A percentile compares a stretch with the other conserved stretches of the same genome.
Conservation (phyloP, 2,329 filamentous ascomycete genomes). For the Trichoderma atroviride region DNA sequence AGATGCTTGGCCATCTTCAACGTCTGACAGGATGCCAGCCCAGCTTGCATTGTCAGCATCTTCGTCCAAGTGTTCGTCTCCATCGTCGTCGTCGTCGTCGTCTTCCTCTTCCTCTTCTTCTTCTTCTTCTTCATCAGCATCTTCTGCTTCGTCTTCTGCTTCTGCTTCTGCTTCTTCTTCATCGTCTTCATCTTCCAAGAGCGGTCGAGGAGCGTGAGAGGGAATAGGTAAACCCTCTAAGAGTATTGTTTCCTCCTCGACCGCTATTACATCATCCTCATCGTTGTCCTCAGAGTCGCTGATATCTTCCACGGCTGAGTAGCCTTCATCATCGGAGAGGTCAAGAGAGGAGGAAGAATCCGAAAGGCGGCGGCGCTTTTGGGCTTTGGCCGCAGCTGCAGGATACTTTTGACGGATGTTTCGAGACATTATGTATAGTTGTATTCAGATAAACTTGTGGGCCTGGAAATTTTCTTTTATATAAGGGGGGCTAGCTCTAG, state of each 20-base stretch:
- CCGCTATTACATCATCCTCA: conserved; percentile 74
- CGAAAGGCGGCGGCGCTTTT: conserved; percentile 54
- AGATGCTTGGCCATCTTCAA: conserved; percentile 49
- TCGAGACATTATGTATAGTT: conserved; percentile 49
- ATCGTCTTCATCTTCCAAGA: conserved; percentile 38
- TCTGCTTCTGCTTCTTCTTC: conserved; percentile 45
- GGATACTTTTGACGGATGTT: conserved; percentile 55
- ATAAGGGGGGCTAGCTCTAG: conserved; percentile 1
- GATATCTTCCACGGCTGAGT: conserved; percentile 77
- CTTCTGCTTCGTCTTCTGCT: conserved; percentile 44
- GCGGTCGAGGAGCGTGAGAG: conserved; percentile 56
- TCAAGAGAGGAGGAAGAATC: conserved; percentile 60
- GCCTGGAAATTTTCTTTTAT: conserved; percentile 7
- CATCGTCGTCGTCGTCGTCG: conserved; percentile 45
- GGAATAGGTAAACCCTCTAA: conserved; percentile 45
- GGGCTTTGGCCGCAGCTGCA: conserved; percentile 47
- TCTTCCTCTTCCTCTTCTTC: conserved; percentile 39
- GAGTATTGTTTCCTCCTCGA: conserved; percentile 77
- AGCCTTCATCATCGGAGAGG: conserved; percentile 69
- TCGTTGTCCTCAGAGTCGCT: conserved; percentile 77
- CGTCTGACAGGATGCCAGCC: conserved; percentile 57
- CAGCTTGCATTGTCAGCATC: conserved; percentile 54
- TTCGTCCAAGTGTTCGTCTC: conserved; percentile 41
- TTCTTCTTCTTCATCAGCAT: conserved; percentile 43
- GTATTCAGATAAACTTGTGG: conserved; percentile 3